Base-by-base conservation (phyloP, 2,329 filamentous ascomycete genomes). In the Aspergillus uvarum region DNA sequence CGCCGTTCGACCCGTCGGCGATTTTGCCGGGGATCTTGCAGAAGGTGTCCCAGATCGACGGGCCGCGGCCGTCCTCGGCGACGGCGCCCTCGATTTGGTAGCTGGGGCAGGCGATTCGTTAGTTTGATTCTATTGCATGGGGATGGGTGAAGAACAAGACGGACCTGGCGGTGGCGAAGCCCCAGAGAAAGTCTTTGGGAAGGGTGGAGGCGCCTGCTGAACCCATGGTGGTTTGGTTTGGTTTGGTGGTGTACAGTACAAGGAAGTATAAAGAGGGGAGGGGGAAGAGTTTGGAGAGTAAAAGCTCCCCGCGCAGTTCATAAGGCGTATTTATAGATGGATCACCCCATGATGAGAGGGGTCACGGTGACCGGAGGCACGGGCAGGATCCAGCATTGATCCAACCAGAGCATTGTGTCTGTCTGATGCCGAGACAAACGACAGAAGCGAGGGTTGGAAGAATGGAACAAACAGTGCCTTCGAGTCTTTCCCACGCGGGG, bases 21-120 rank as follows among this genome's bases (percentile, higher is more conserved):
- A 95, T 92, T 78, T 95, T 96, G 70, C 90, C 90, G 6, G 89
- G 87, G 56, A 86, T 88, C 63, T 85, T 85, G 78, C 89, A 93
- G 80, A 96, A 96, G n/a, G 85, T 88, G 77, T 96, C 92, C 92
- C 92, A 96, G 75, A 96, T 95, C 63, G 89, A 91, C 57, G 90
- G 87, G 22, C 85, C 89, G 65, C 91, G 89, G 65, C 91, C 92
- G 72, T 94, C 91, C 71, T 88, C 85, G 51, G 89, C 81, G 44
- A 83, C 81, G 51, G 87, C 87, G 59, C 92, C 92, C 80, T 96
- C 92, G 68, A 96, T 90, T 75, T 96, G 91, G 80, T 95, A 96
- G 73, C 91, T 95, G 72, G 35, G n/a, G 24, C 22, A 22, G 32
- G 51, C 5, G n/a, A 24, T 59, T 19, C 12, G 22, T 42, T n/a